Percentiles rank a stretch among this genome's conserved stretches.
These are phyloP conservation scores for Podospora pseudocomata DNA, from an alignment of 495 filamentous ascomycete genomes.

Conservation along the genomic window DNA sequence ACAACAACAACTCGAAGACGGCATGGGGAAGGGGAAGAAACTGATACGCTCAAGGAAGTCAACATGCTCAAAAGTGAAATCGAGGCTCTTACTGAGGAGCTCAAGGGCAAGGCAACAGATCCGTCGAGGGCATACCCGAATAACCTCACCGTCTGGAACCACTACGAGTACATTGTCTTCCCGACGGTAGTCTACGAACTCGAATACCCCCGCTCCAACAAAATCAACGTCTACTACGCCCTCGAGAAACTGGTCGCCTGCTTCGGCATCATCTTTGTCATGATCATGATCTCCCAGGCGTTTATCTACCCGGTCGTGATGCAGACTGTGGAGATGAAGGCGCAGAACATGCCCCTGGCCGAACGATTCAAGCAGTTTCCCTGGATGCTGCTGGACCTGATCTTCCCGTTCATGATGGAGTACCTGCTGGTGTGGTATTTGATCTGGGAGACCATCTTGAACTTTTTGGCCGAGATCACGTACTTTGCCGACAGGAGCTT, in stretches of 20 bases:
- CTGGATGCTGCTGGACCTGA: slow-evolving; percentile 63
- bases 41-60: background rate
- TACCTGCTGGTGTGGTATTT: slow-evolving; percentile 69
- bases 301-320: slow-evolving; percentile 65
- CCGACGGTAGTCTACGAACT: slow-evolving; percentile 76
- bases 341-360: slow-evolving; percentile 53
- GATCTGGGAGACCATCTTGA: slow-evolving; percentile 78
- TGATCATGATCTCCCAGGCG: slow-evolving; percentile 55
- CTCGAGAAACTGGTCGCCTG: slow-evolving; percentile 64
- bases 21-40: slow-evolving; percentile 46
- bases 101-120: slow-evolving; percentile 53
- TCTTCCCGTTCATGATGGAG: slow-evolving; percentile 74
- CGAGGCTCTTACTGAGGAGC: slow-evolving; percentile 57
- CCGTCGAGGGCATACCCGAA: slow-evolving; percentile 53
- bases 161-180: slow-evolving; percentile 66
- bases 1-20: slow-evolving; percentile 47
- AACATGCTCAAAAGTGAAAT: slow-evolving; percentile 59
- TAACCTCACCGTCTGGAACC: slow-evolving; percentile 63
- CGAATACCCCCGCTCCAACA: slow-evolving; percentile 65
- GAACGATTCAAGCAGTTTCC: slow-evolving; percentile 63
- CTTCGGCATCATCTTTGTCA: slow-evolving; percentile 64
- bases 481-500: slow-evolving; percentile 73
- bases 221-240: slow-evolving; percentile 68
- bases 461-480: slow-evolving; percentile 69
- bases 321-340: slow-evolving; percentile 60